Conservation (phyloP, 169 alveolate genomes). For the Neospora caninum region DNA sequence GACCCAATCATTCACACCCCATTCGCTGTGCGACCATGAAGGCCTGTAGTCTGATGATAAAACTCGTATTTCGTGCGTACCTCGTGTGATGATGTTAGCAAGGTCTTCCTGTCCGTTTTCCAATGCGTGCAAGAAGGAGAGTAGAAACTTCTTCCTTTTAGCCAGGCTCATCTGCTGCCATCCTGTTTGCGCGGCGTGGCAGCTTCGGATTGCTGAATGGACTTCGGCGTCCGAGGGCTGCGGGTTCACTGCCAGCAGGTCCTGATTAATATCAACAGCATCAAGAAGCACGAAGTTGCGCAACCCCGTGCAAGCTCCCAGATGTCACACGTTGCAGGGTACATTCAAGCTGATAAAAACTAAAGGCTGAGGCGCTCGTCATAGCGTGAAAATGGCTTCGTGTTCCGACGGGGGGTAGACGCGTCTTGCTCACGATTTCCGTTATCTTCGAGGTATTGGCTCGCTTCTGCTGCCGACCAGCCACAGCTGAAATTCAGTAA, state of each 20-base stretch:
- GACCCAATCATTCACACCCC: background rate
- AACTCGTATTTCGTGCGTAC: background rate
- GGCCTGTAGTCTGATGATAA: background rate
- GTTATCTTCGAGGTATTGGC: background rate
- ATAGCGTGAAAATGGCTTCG: background rate
- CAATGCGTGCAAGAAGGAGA: conserved; percentile 57
- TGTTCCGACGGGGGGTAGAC: too few species aligned
- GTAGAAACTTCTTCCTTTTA: conserved; percentile 68
- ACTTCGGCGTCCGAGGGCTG: conserved; percentile 80
- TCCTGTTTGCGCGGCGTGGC: conserved; percentile 76
- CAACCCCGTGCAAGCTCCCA: background rate
- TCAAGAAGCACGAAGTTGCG: conserved; percentile 4
- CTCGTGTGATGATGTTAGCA: conserved; percentile 75
- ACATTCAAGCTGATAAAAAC: background rate
- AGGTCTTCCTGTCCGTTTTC: conserved; percentile 76
- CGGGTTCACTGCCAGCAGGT: conserved; percentile 77
- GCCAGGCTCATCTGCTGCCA: conserved; percentile 80
- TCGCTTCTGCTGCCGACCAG: background rate
- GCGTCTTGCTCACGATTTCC: too few species aligned
- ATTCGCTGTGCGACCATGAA: background rate
- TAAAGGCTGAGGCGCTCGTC: background rate
- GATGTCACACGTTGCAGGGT: background rate
- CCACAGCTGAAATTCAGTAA: too few species aligned
- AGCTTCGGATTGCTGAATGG: conserved; percentile 76
- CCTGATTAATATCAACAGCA: conserved; percentile 74